Evolutionary conservation across 495 filamentous ascomycete species (phyloP).

Genomic region (Elaphomyces granulatus): DNA sequence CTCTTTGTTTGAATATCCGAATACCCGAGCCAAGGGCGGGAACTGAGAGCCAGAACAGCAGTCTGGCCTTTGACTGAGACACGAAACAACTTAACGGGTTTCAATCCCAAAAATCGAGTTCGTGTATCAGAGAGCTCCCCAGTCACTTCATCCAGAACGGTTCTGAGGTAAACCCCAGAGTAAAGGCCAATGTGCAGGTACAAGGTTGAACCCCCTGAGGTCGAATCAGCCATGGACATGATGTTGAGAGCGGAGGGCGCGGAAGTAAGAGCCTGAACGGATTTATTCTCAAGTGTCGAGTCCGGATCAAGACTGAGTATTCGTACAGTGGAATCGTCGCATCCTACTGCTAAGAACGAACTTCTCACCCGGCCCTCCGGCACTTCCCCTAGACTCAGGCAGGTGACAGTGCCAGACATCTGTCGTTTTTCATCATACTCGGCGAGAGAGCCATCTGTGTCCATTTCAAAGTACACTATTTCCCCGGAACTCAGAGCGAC

Average conservation of each 20-base stretch:
- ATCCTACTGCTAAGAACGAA: constrained; percentile 87
- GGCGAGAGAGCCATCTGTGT: constrained; percentile 72
- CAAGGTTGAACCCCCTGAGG: constrained; percentile 58
- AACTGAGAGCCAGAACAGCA: constrained; percentile 81
- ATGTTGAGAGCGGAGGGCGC: constrained; percentile 82
- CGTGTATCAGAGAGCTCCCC: constrained; percentile 89
- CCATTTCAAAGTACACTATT: constrained; percentile 97
- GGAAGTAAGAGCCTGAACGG: constrained; percentile 82
- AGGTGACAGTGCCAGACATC: constrained; percentile 93
- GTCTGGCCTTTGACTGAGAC: constrained; percentile 72
- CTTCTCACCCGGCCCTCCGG: constrained; percentile 76
- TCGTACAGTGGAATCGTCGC: constrained; percentile 89
- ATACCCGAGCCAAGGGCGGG: constrained; percentile 87
- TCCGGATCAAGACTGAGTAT: constrained; percentile 85
- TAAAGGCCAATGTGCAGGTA: constrained; percentile 93
- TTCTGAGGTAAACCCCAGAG: constrained; percentile 88
- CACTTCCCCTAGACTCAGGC: constrained; percentile 82
- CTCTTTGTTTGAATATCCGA: constrained; percentile 64
- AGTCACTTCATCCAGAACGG: constrained; percentile 84
- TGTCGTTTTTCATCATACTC: constrained; percentile 93
- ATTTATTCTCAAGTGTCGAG: constrained; percentile 77
- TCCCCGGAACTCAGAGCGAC: constrained; percentile 90
- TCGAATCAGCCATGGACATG: constrained; percentile 89
- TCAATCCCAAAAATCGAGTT: constrained; percentile 84
- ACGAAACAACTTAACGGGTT: constrained; percentile 72